Evolutionary conservation across 345 rosid genomes (phyloP).

Genomic region (Syzygium aromaticum): DNA sequence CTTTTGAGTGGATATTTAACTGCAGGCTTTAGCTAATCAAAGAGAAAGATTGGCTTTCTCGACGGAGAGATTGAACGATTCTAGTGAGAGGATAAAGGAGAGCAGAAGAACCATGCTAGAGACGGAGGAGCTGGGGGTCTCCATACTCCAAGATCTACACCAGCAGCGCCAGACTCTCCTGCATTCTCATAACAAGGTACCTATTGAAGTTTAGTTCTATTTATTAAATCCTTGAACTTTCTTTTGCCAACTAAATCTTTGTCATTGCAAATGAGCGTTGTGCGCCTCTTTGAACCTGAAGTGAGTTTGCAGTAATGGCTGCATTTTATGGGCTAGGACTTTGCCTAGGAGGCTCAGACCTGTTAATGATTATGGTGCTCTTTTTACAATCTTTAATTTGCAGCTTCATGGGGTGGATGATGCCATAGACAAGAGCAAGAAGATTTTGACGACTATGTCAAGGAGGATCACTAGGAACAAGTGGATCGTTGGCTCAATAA

Average conservation of each 20-base stretch:
- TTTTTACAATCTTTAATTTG: not conserved
- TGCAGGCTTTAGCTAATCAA: conserved; percentile 70
- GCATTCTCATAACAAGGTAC: conserved; percentile 70
- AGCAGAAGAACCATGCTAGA: conserved; percentile 84
- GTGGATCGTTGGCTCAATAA: conserved; percentile 50
- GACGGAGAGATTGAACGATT: conserved; percentile 66
- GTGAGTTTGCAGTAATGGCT: not conserved
- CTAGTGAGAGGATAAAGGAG: conserved; percentile 72
- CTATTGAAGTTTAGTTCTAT: not conserved
- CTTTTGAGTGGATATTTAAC: not conserved
- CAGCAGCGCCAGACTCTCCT: conserved; percentile 88
- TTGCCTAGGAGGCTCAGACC: not conserved
- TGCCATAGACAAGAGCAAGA: conserved; percentile 86
- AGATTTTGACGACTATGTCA: conserved; percentile 51
- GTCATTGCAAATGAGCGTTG: not conserved
- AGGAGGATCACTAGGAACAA: conserved; percentile 81
- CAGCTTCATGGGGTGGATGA: conserved; percentile 85
- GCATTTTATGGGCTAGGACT: not conserved
- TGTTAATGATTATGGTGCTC: not conserved
- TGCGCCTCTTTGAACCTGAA: not conserved
- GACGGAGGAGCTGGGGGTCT: conserved; percentile 84
- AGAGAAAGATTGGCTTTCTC: conserved; percentile 69
- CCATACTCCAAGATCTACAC: conserved; percentile 79
- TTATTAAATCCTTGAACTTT: not conserved
- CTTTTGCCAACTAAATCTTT: not conserved